phyloP scores from a whole-genome alignment of 2,329 filamentous ascomycete genomes.

The Dactylellina sp. region DNA sequence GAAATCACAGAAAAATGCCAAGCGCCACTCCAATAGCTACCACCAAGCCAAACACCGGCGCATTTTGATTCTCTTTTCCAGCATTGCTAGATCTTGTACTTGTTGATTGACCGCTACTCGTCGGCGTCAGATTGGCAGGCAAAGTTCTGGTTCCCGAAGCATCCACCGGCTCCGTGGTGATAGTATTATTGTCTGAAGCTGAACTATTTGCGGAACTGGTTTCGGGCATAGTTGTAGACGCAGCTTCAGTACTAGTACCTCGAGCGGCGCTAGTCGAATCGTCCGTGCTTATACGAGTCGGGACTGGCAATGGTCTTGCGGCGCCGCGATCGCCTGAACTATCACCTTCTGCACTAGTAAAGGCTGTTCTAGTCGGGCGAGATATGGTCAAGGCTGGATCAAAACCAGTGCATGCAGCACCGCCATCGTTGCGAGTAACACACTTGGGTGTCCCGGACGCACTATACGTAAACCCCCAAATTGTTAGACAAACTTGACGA shows the following conservation, averaged over 20 bases:
- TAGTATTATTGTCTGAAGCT: neutral
- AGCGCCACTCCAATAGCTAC: slow-evolving; percentile 28
- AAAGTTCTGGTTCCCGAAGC: slow-evolving; percentile 1
- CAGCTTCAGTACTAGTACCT: neutral
- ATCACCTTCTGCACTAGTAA: neutral
- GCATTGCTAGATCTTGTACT: neutral
- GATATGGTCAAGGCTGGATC: neutral
- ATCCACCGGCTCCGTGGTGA: neutral
- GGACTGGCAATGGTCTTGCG: neutral
- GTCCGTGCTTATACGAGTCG: neutral
- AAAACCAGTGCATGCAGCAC: slow-evolving; percentile 30
- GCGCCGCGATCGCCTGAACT: neutral
- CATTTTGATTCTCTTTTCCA: neutral
- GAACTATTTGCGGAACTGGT: neutral
- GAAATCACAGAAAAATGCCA: slow-evolving; percentile 23
- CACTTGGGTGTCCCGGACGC: slow-evolving; percentile 37
- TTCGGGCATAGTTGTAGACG: neutral
- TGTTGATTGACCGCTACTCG: neutral
- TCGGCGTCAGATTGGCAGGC: slow-evolving; percentile 10
- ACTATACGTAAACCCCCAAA: slow-evolving; percentile 1
- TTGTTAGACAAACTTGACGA: neutral
- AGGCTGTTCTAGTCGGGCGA: neutral
- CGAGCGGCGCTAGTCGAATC: neutral
- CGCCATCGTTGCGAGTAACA: slow-evolving; percentile 35
- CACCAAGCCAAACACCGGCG: slow-evolving; percentile 21